Conservation (phyloP, 2,329 filamentous ascomycete genomes). For the Pyricularia grisea region DNA sequence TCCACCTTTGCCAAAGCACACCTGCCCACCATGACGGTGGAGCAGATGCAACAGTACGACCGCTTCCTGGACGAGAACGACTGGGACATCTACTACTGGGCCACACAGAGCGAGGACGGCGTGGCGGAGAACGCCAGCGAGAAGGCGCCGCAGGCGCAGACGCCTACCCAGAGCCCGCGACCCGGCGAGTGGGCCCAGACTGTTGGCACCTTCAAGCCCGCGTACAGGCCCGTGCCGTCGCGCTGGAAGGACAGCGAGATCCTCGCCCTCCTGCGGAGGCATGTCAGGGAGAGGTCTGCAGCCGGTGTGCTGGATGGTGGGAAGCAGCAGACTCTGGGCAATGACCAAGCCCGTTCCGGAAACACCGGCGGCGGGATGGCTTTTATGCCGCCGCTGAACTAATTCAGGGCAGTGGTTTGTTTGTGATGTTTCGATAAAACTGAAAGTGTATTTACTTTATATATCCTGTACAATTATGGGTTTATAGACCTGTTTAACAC, state of each 20-base stretch:
- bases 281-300: conserved; percentile 66
- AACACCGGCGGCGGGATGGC: conserved; percentile 41
- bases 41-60: conserved; percentile 78
- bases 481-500: not conserved
- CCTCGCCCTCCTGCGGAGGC: conserved; percentile 63
- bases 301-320: conserved; percentile 35
- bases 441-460: not conserved
- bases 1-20: conserved; percentile 86
- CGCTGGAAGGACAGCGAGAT: conserved; percentile 82
- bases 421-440: not conserved
- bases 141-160: conserved; percentile 17
- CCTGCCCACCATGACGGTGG: conserved; percentile 61
- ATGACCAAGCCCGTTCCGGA: conserved; percentile 17
- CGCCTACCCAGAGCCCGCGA: conserved; percentile 21
- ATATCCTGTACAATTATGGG: not conserved
- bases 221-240: conserved; percentile 79
- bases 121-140: conserved; percentile 16
- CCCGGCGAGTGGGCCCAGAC: conserved; percentile 95
- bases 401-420: not conserved
- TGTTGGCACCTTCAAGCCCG: conserved; percentile 85
- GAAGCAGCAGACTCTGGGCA: conserved; percentile 21
- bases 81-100: conserved; percentile 99
- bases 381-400: conserved; percentile 43
- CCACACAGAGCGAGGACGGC: conserved; percentile 62
- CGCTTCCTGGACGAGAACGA: conserved; percentile 96